Evolutionary conservation across 2,329 filamentous ascomycete species (phyloP), one percentile per base, ranked within the genome.

Genomic region (Colletotrichum gigasporum): DNA sequence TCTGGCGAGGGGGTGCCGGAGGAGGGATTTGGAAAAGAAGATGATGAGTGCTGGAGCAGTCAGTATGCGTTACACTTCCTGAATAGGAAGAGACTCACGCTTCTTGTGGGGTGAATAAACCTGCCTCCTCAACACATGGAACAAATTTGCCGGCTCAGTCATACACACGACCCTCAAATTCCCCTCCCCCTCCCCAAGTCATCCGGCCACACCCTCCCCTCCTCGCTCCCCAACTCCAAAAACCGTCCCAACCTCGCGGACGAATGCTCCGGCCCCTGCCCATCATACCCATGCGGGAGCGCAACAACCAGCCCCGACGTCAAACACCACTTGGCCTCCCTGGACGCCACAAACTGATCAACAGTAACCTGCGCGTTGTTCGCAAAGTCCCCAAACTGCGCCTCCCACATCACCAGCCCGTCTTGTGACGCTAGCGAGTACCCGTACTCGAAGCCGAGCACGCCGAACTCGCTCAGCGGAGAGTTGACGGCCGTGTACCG

Each of bases 361-460:
- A 98, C 96, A 79, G 98, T 96, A 78, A 93, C 97, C 82, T 99
- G 96, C 42, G 96, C 94, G 74, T 97, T 98, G 86, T 99, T 99
- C 85, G 95, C 96, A 74, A 99, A 99, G 80, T 99, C 96, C 85
- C 96, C 96, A 75, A 99, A 99, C 80, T 99, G 96, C 35, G 96
- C 96, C 82, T 99, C 96, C 96, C 96, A 99, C 89, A 98, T 96
- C 71, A 99, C 95, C 26, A 99, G 88, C 30, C 95, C 94, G 74
- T 97, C 96, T 62, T 94, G 96, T 32, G 96, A 97, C 20, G 94
- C 96, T 63, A 99, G 83, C 2, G 96, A 98, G 85, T 98, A 98
- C 64, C 96, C 96, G 73, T 99, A 99, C 80, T 99, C 96, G 77
- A 99, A 99, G 54, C 96, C 96, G 66, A 99, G 91, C 67, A 88